These are phyloP conservation scores for Phytopythium mirpurense DNA, from an alignment of 352 stramenopile genomes.

Conservation along the genomic window DNA sequence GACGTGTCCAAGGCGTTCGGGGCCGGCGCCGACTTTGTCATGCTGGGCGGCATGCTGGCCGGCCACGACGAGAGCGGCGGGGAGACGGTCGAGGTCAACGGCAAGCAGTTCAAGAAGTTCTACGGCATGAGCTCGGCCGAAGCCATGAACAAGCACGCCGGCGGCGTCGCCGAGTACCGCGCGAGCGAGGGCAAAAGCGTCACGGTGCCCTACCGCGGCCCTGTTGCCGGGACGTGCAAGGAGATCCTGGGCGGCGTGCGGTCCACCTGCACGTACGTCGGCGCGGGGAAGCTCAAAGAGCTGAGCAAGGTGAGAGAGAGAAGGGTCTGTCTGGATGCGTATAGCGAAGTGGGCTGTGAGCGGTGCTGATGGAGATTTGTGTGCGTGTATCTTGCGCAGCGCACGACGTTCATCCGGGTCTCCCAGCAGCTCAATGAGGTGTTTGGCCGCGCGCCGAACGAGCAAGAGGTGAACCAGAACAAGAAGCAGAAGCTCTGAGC, in stretches of 20 bases:
- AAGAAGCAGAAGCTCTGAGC: constrained; percentile 52
- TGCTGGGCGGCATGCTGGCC: constrained; percentile 90
- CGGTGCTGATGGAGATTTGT: constrained; percentile 1
- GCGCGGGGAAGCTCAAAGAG: constrained; percentile 85
- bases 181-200: constrained; percentile 90
- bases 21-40: constrained; percentile 90
- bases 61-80: constrained; percentile 89
- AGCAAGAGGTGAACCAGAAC: constrained; percentile 49
- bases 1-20: constrained; percentile 91
- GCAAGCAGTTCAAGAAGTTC: constrained; percentile 85
- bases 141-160: constrained; percentile 91
- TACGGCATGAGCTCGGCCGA: constrained; percentile 92
- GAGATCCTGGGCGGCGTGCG: constrained; percentile 91
- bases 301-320: constrained; percentile 71
- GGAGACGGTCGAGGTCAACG: constrained; percentile 65
- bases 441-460: constrained; percentile 78
- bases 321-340: too few relatives aligned
- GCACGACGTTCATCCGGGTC: constrained; percentile 92
- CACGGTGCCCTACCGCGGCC: constrained; percentile 82
- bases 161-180: constrained; percentile 89
- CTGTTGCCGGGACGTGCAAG: constrained; percentile 74
- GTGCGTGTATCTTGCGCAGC: constrained; percentile 24
- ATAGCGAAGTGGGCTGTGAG: too few relatives aligned
- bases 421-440: constrained; percentile 92
- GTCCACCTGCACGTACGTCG: constrained; percentile 92